Evolutionary conservation across 306 rosid species (phyloP), one percentile per base, ranked within the genome.

Genomic region (Elaeagnus macrophylla): DNA sequence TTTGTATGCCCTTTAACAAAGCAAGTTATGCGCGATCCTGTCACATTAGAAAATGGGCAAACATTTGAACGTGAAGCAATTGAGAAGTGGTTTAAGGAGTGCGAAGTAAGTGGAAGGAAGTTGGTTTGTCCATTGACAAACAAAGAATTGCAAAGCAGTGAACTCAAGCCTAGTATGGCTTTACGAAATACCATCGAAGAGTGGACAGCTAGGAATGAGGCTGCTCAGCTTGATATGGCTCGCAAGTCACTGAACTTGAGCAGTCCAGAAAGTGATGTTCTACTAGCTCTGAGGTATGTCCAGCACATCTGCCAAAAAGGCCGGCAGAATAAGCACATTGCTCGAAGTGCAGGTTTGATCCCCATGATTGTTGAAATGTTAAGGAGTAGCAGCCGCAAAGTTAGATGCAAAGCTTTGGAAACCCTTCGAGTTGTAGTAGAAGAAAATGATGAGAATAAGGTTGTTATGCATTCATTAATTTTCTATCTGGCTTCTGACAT

Each of bases 181-280:
- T 57, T 93, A 77, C 83, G 96, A 12, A 84, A 93, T 88, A 93
- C 99, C 71, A 87, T 93, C 59, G 99, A 93, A 72, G 99, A 93
- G 77, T 93, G 99, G 99, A 93, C 75, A 73, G 75, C 95, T 7
- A 93, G 99, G 79, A 93, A 93, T 64, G 95, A 84, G 73, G 81
- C 95, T 59, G 95, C 81, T 59, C 96, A 93, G 85, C 83, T 93
- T 62, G 99, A 93, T 64, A 73, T 78, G 77, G 94, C 96, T 73
- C 80, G 96, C 44, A 80, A 75, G 41, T 77, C 93, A 3, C 65
- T 93, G 67, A 87, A 80, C 71, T 48, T 67, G 67, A 83, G 69
- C 63, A 67, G 82, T 67, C 73, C 95, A 48, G 99, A 84, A 57
- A 75, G 38, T 65, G 99, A 93, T 41, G 74, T 78, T 48, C 68